These are phyloP conservation scores for Xylariaceae sp. DNA, from an alignment of 2,329 filamentous ascomycete species.

Conservation along the genomic window DNA sequence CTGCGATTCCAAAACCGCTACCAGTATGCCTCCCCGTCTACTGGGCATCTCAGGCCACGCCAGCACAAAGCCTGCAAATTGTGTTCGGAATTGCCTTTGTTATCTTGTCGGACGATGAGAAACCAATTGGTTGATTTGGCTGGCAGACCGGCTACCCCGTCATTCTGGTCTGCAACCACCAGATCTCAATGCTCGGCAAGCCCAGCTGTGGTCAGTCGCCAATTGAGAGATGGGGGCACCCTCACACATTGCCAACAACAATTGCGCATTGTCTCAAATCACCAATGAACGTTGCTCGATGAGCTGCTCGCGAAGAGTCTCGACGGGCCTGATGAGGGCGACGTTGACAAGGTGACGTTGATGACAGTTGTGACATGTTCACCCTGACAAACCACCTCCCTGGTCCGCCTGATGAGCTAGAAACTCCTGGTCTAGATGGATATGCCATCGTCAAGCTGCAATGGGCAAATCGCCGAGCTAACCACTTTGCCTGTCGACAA, in stretches of 20 bases:
- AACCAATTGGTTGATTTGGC: neutral
- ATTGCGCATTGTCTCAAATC: neutral
- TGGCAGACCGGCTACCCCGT: neutral
- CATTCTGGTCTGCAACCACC: no score
- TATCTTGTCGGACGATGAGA: neutral
- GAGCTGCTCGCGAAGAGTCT: neutral
- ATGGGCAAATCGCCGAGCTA: neutral
- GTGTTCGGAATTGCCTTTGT: neutral
- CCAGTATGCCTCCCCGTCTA: neutral
- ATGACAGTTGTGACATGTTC: neutral
- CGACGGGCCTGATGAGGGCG: neutral
- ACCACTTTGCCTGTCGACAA: neutral
- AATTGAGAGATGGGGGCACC: neutral
- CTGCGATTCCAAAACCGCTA: neutral
- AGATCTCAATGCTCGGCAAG: no score
- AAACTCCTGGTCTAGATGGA: neutral
- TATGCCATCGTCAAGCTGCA: neutral
- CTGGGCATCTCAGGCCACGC: neutral
- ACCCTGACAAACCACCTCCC: neutral
- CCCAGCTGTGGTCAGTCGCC: neutral
- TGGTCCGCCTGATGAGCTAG: neutral
- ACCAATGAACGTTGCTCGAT: neutral
- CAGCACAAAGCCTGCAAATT: neutral
- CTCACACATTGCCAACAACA: neutral
- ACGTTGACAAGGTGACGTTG: neutral